A percentile compares a stretch with the other conserved stretches of the same genome.
Conservation (phyloP, 345 rosid genomes). For the Leavenworthia alabamica region DNA sequence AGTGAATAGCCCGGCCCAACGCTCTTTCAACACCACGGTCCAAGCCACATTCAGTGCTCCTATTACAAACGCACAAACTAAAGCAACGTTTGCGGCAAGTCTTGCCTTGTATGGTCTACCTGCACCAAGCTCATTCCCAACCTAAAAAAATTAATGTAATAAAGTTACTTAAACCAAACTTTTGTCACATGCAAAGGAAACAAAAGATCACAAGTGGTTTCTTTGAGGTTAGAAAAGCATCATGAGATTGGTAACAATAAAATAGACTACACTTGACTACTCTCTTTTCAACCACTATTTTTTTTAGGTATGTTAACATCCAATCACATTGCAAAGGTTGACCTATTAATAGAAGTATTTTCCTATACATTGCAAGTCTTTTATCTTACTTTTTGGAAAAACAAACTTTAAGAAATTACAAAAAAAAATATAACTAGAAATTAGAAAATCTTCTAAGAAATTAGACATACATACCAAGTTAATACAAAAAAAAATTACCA, state of each 20-base stretch:
- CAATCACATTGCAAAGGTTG: conserved; percentile 33
- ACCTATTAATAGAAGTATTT: conserved; percentile 25
- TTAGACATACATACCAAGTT: neutral
- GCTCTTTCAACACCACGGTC: conserved; percentile 60
- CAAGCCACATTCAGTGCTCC: conserved; percentile 71
- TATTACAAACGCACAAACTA: conserved; percentile 70
- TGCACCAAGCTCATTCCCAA: conserved; percentile 97
- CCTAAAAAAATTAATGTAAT: conserved; percentile 28
- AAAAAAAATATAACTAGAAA: neutral
- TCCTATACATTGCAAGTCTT: conserved; percentile 23
- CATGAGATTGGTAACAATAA: conserved; percentile 23
- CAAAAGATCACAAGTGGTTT: conserved; percentile 24
- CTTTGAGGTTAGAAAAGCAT: conserved; percentile 18
- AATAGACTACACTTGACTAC: conserved; percentile 30
- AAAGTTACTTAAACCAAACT: conserved; percentile 11
- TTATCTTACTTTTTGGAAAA: neutral
- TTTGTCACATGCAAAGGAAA: conserved; percentile 28
- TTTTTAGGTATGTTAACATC: conserved; percentile 17
- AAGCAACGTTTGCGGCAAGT: conserved; percentile 77
- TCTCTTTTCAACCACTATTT: conserved; percentile 20
- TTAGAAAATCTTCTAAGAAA: neutral
- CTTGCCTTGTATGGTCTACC: conserved; percentile 83
- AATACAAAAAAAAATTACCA: neutral
- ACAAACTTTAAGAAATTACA: neutral
- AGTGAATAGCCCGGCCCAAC: conserved; percentile 82